Conservation (phyloP, 2,329 filamentous ascomycete species). For the Tolypocladium tropicale region DNA sequence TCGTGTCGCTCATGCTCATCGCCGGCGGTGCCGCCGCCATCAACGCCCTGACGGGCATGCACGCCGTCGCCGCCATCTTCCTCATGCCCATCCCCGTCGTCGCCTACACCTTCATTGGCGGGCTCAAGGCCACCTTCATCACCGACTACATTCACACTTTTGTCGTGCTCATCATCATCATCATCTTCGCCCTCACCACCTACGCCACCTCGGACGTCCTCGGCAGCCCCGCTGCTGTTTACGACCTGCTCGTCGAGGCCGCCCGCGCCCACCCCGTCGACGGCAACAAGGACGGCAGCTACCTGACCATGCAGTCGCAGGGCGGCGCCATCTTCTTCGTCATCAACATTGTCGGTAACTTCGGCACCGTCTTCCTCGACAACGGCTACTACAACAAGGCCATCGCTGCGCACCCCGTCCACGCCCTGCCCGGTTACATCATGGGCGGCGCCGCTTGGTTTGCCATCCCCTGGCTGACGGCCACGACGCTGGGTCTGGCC, state of each 20-base stretch:
- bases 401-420: slow-evolving; percentile 75
- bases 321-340: slow-evolving; percentile 85
- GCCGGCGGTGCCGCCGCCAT: slow-evolving; percentile 63
- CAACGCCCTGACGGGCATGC: slow-evolving; percentile 29
- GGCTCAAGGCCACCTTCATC: slow-evolving; percentile 79
- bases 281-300: slow-evolving; percentile 72
- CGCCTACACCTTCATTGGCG: slow-evolving; percentile 66
- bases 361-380: slow-evolving; percentile 75
- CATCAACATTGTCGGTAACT: slow-evolving; percentile 79
- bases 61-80: slow-evolving; percentile 59
- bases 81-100: slow-evolving; percentile 29
- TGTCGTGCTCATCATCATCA: slow-evolving; percentile 74
- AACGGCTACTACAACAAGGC: slow-evolving; percentile 92
- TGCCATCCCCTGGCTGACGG: slow-evolving; percentile 81
- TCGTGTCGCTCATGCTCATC: slow-evolving; percentile 82
- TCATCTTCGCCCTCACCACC: slow-evolving; percentile 72
- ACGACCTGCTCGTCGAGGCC: slow-evolving; percentile 64
- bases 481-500: slow-evolving; percentile 79
- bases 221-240: slow-evolving; percentile 68
- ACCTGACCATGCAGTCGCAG: slow-evolving; percentile 64
- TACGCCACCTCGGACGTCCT: slow-evolving; percentile 65
- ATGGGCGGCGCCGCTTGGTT: slow-evolving; percentile 85
- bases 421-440: slow-evolving; percentile 81
- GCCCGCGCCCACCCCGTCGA: slow-evolving; percentile 61
- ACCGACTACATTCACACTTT: slow-evolving; percentile 84